Evolutionary conservation across 1,284 basidiomycete species (phyloP), one percentile per base, ranked within the genome.

Genomic region (Ganoderma sinense): DNA sequence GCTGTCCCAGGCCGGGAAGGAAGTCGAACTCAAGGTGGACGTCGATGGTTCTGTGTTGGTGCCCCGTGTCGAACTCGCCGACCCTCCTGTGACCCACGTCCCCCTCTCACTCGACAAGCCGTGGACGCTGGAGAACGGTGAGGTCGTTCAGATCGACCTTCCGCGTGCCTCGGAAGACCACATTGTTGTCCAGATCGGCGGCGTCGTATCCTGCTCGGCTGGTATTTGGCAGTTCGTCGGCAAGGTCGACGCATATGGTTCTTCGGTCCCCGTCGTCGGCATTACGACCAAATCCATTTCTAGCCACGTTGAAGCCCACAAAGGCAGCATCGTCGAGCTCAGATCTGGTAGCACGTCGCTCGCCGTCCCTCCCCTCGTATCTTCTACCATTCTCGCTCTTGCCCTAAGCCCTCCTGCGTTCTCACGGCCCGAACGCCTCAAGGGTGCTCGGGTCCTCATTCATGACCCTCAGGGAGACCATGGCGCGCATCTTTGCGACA

Each of bases 151-250:
- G 26, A 59, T 51, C 2, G 43, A 60, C 4, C 16, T 59, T 8
- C 69, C 67, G 14, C 66, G 40, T 16, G 62, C 64, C 2, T 53
- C 64, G 4, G 53, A 59, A 20, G 69, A 71, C 36, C 67, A 73
- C 39, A 61, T 66, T 20, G 51, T 73, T 7, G 69, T 74, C 7
- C 51, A 67, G 13, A 66, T 75, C 40, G 43, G 8, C 2, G 62
- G 62, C 10, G 67, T 71, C 7, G 68, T 60, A 8, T 20, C 61
- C 18, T 56, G 62, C n/a, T 16, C 60, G 18, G 64, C 65, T 0
- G 48, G 64, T 20, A 36, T 68, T 6, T 72, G 71, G 71, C 39
- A 64, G 4, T 75, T 67, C 55, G 53, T 71, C 26, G 74, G 74
- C 20, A 43, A 43, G 1, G 29, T 59, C 2, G 58, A 69, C 23